A percentile compares a stretch with the other conserved stretches of the same genome.
Conservation (phyloP, 2,329 filamentous ascomycete genomes). For the Aspergillus glaucus region DNA sequence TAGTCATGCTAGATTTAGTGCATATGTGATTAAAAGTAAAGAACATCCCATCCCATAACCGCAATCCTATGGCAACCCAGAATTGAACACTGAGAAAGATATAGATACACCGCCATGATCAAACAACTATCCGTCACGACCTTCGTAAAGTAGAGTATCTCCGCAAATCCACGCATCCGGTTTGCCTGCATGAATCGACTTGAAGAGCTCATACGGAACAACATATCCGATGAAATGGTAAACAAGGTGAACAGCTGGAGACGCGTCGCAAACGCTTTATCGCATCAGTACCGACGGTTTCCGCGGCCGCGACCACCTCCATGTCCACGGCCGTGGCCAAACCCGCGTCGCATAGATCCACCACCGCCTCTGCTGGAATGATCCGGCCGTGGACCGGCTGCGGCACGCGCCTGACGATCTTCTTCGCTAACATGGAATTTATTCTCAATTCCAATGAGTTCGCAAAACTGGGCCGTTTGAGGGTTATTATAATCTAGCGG, state of each 20-base stretch:
- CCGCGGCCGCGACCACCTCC: not conserved
- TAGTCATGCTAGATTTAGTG: too few relatives aligned
- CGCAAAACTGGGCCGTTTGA: constrained; percentile 77
- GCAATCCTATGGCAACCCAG: too few relatives aligned
- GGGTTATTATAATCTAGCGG: constrained; percentile 79
- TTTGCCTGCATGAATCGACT: not conserved
- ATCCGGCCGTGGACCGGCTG: constrained; percentile 50
- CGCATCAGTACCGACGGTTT: not conserved
- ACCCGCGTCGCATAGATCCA: constrained; percentile 17
- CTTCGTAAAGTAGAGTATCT: not conserved
- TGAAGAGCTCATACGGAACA: not conserved
- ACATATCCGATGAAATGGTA: not conserved
- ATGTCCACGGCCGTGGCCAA: constrained; percentile 13
- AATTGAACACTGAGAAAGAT: not conserved
- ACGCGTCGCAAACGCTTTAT: not conserved
- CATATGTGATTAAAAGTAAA: too few relatives aligned
- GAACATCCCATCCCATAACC: too few relatives aligned
- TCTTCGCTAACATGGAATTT: constrained; percentile 66
- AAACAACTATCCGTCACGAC: not conserved
- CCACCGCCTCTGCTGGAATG: constrained; percentile 14
- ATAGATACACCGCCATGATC: not conserved
- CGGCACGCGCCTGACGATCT: constrained; percentile 57
- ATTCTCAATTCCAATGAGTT: constrained; percentile 69
- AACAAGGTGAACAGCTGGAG: not conserved
- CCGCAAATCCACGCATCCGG: not conserved